Evolutionary conservation across 2,329 filamentous ascomycete genomes (phyloP).

Genomic region (Penicillium polonicum): DNA sequence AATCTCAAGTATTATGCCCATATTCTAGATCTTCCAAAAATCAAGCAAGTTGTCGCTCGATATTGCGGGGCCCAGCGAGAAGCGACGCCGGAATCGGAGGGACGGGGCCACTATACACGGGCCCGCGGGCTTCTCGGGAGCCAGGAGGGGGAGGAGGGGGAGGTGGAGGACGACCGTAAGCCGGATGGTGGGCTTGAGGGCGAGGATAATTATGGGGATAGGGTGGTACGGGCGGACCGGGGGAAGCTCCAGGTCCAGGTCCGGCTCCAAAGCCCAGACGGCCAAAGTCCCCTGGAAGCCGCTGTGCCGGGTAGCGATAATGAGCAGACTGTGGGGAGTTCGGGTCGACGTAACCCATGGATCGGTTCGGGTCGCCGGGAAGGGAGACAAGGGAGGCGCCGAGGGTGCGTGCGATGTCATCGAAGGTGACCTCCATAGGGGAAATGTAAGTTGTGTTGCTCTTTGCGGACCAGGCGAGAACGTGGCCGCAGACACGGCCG

Average conservation of each 20-base stretch:
- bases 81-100: constrained; percentile 24
- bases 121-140: constrained; percentile 16
- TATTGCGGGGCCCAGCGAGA: constrained; percentile 29
- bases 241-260: neutral
- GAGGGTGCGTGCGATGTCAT: constrained; percentile 79
- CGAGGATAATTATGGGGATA: constrained; percentile 13
- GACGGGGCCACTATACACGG: constrained; percentile 17
- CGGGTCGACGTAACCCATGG: constrained; percentile 22
- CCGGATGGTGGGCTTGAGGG: neutral
- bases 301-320: constrained; percentile 22
- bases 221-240: constrained; percentile 13
- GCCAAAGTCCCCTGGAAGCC: constrained; percentile 20
- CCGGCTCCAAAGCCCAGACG: constrained; percentile 17
- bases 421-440: constrained; percentile 86
- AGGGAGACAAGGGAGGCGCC: constrained; percentile 69
- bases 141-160: constrained; percentile 19
- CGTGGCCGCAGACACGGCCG: constrained; percentile 83
- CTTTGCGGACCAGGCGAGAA: constrained; percentile 80
- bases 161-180: constrained; percentile 4
- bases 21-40: neutral
- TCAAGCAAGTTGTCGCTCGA: constrained; percentile 42
- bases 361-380: constrained; percentile 51
- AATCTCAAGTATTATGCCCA: neutral
- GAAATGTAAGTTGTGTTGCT: constrained; percentile 87
- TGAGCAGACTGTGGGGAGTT: constrained; percentile 9